Conservation (phyloP, 345 rosid species). For the Moricandia moricandioides region DNA sequence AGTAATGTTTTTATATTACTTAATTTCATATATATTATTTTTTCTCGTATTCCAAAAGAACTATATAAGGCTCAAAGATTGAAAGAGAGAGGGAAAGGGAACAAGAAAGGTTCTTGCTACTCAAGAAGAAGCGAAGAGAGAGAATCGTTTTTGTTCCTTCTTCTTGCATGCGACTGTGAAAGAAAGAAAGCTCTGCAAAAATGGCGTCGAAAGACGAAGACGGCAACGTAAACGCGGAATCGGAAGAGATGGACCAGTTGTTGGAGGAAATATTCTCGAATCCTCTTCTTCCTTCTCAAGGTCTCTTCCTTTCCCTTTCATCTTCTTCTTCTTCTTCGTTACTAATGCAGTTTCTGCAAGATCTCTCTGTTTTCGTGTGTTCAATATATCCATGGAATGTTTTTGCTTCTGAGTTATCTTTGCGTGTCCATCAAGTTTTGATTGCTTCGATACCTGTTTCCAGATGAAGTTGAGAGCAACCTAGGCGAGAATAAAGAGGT, state of each 20-base stretch:
- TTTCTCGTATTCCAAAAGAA: neutral
- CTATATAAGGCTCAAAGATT: neutral
- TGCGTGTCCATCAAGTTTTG: neutral
- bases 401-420: neutral
- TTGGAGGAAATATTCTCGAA: constrained; percentile 59
- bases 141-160: constrained; percentile 4
- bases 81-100: neutral
- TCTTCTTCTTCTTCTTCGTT: constrained; percentile 10
- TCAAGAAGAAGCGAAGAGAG: neutral
- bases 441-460: constrained; percentile 3
- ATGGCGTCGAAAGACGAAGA: constrained; percentile 42
- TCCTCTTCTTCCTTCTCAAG: constrained; percentile 78
- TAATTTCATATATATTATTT: neutral
- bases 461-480: constrained; percentile 81
- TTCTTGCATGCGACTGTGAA: constrained; percentile 44
- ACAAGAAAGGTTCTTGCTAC: neutral
- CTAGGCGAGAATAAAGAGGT: constrained; percentile 81
- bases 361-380: neutral
- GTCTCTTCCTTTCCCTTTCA: constrained; percentile 34
- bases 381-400: too few species aligned
- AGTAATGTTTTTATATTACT: too few species aligned
- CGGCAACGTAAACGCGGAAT: constrained; percentile 42
- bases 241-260: constrained; percentile 60
- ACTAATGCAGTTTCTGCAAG: neutral
- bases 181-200: constrained; percentile 28